phyloP scores from a whole-genome alignment of 805 yeast genomes.

The Lipomyces starkeyi region DNA sequence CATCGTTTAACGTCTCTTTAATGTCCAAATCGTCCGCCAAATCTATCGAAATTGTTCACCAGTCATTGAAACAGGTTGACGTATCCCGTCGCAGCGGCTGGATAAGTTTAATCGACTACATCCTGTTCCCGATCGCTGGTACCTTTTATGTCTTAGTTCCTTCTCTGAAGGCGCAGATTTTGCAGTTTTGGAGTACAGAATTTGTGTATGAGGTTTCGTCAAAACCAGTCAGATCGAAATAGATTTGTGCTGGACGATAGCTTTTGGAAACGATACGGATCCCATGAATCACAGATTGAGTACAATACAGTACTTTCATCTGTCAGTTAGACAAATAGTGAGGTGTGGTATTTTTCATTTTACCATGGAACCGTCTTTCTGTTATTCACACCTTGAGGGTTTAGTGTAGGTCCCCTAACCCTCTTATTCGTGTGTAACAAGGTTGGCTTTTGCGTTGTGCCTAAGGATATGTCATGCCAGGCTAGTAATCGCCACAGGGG shows the following conservation, averaged over 20 bases:
- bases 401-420: no score
- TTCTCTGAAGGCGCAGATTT: constrained; percentile 34
- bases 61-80: constrained; percentile 4
- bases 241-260: background rate
- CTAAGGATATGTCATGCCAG: no score
- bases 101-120: constrained; percentile 25
- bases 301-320: no score
- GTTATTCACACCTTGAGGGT: no score
- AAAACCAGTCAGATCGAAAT: constrained; percentile 25
- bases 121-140: constrained; percentile 38
- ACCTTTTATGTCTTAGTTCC: constrained; percentile 37
- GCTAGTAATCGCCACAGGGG: no score
- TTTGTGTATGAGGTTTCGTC: constrained; percentile 33
- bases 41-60: constrained; percentile 5
- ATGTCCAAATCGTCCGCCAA: background rate
- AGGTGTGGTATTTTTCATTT: no score
- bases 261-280: no score
- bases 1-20: background rate
- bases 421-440: no score
- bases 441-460: no score
- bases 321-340: no score
- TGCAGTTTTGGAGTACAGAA: constrained; percentile 33
- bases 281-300: no score
- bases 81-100: constrained; percentile 12
- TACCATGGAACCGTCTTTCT: no score